Evolutionary conservation across 139 green algal species (phyloP).

Genomic region (Auxenochlorella pyrenoidosa): DNA sequence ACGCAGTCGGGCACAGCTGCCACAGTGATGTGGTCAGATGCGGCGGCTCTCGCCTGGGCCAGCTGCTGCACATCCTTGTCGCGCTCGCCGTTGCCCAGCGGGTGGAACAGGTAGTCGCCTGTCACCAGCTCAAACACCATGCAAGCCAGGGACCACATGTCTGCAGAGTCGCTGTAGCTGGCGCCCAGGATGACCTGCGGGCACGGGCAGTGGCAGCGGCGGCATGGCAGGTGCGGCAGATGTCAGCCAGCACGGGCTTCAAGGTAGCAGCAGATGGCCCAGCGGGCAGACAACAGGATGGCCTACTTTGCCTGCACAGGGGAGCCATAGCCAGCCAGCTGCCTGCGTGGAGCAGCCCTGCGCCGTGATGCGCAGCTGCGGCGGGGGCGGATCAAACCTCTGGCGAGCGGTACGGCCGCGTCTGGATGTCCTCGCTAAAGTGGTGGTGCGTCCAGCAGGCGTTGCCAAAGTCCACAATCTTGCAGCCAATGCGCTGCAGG

Average conservation of each 20-base stretch:
- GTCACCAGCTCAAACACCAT: conserved; percentile 98
- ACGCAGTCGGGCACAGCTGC: neutral
- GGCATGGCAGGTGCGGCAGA: neutral
- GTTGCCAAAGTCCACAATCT: conserved; percentile 99
- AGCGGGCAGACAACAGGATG: too few species aligned
- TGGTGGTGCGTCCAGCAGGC: conserved; percentile 98
- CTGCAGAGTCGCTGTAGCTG: conserved; percentile 89
- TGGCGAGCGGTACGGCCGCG: conserved; percentile 93
- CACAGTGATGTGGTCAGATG: neutral
- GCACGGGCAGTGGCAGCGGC: too few species aligned
- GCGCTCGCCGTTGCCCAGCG: conserved; percentile 4
- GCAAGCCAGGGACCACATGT: conserved; percentile 98
- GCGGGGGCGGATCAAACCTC: conserved; percentile 58
- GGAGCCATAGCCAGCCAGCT: too few species aligned
- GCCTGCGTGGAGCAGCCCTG: too few species aligned
- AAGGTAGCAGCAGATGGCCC: too few species aligned
- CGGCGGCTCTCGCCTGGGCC: conserved; percentile 53
- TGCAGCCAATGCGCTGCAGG: conserved; percentile 64
- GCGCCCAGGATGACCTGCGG: conserved; percentile 81
- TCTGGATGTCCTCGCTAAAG: conserved; percentile 99
- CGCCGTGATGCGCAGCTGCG: neutral
- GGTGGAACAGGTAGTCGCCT: conserved; percentile 93
- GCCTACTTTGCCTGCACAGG: too few species aligned
- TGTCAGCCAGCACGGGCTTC: neutral
- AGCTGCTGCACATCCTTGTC: conserved; percentile 98